Conservation (phyloP, 306 rosid genomes). For the Adenanthera pavonina region DNA sequence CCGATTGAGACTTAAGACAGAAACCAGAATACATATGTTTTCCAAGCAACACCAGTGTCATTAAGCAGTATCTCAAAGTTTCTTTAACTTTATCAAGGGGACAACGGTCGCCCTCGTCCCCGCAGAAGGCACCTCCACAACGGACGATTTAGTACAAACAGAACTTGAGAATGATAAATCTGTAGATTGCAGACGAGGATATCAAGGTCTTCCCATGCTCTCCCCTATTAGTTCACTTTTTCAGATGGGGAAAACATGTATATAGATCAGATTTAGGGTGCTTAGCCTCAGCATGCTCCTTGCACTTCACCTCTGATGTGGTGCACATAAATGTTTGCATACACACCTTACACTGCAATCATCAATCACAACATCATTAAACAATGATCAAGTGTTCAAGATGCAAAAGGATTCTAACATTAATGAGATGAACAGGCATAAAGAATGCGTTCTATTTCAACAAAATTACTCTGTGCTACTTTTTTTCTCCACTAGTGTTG, state of each 20-base stretch:
- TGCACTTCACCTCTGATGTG: slow-evolving; percentile 87
- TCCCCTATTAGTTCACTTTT: slow-evolving; percentile 43
- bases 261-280: slow-evolving; percentile 78
- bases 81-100: slow-evolving; percentile 36
- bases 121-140: slow-evolving; percentile 13
- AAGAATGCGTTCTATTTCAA: neutral
- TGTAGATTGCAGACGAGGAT: slow-evolving; percentile 40
- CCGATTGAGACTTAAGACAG: neutral
- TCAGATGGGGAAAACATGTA: slow-evolving; percentile 73
- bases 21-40: slow-evolving; percentile 7
- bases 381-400: neutral
- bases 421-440: neutral
- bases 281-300: slow-evolving; percentile 85
- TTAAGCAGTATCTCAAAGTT: slow-evolving; percentile 28
- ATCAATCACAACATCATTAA: slow-evolving; percentile 32
- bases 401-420: neutral
- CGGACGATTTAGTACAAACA: slow-evolving; percentile 34
- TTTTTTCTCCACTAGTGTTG: neutral
- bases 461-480: neutral
- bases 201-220: slow-evolving; percentile 27
- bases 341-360: slow-evolving; percentile 88
- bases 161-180: neutral
- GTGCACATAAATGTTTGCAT: slow-evolving; percentile 92
- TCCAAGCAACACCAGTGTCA: slow-evolving; percentile 34
- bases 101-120: slow-evolving; percentile 19